Evolutionary conservation across 495 filamentous ascomycete species (phyloP).

Genomic region (Penicillium malachiteum): DNA sequence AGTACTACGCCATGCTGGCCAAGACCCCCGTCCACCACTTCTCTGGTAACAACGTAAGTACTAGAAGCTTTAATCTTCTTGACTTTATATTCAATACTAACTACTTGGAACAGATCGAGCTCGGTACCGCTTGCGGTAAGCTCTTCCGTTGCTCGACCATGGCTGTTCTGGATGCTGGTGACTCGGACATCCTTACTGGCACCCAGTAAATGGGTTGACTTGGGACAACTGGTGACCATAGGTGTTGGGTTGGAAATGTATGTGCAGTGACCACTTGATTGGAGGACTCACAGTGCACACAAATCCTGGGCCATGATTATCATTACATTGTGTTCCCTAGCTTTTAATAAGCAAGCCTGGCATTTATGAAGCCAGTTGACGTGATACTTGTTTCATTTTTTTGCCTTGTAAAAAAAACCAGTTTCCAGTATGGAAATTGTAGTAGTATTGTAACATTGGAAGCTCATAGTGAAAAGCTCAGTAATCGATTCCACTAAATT

Average conservation of each 20-base stretch:
- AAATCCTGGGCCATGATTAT: neutral
- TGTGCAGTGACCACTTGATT: slow-evolving; percentile 10
- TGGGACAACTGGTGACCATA: neutral
- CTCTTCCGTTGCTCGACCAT: slow-evolving; percentile 84
- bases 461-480: neutral
- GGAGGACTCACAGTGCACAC: slow-evolving; percentile 5
- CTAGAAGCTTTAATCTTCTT: slow-evolving; percentile 10
- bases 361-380: slow-evolving; percentile 6
- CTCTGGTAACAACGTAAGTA: slow-evolving; percentile 91
- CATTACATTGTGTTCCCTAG: slow-evolving; percentile 10
- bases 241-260: slow-evolving; percentile 4
- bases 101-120: slow-evolving; percentile 70
- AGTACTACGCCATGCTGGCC: slow-evolving; percentile 87
- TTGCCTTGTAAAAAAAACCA: neutral
- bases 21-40: slow-evolving; percentile 97
- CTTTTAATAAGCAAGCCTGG: slow-evolving; percentile 5
- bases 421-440: neutral
- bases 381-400: slow-evolving; percentile 4
- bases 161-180: slow-evolving; percentile 95
- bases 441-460: neutral
- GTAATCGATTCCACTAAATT: slow-evolving; percentile 12
- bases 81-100: slow-evolving; percentile 24
- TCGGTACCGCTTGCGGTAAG: slow-evolving; percentile 93
- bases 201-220: slow-evolving; percentile 15
- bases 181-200: slow-evolving; percentile 84